Evolutionary conservation across 2,329 filamentous ascomycete species (phyloP).

Genomic region (Exophiala spinifera): DNA sequence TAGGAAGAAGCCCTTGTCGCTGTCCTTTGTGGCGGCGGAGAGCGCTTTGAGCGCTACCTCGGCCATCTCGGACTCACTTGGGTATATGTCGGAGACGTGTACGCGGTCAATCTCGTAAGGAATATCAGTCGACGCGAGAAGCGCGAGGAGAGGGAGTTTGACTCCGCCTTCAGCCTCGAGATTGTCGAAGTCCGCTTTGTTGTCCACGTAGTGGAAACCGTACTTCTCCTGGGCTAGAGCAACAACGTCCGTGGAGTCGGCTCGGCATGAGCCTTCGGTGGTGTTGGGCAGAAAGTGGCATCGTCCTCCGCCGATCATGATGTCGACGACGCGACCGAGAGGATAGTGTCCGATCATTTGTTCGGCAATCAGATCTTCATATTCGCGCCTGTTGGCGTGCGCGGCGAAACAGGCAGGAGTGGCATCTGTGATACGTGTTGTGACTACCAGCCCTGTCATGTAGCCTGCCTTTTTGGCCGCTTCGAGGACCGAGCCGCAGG

Average conservation of each 20-base stretch:
- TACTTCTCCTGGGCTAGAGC: constrained; percentile 66
- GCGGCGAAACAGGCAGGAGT: constrained; percentile 93
- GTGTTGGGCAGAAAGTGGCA: constrained; percentile 90
- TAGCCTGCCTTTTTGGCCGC: constrained; percentile 91
- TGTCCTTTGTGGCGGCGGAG: constrained; percentile 74
- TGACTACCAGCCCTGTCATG: constrained; percentile 89
- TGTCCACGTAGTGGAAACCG: constrained; percentile 75
- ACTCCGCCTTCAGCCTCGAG: constrained; percentile 63
- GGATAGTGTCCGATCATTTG: constrained; percentile 89
- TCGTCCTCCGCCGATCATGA: constrained; percentile 88
- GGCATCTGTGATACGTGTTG: constrained; percentile 90
- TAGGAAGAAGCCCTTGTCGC: constrained; percentile 91
- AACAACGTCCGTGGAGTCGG: constrained; percentile 73
- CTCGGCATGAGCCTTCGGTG: constrained; percentile 75
- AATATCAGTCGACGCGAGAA: constrained; percentile 79
- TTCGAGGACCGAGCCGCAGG: constrained; percentile 90
- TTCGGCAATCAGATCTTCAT: constrained; percentile 87
- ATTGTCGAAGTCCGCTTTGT: constrained; percentile 70
- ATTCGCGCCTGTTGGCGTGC: constrained; percentile 73
- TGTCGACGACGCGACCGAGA: constrained; percentile 80
- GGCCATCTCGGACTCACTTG: constrained; percentile 88
- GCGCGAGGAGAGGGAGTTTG: constrained; percentile 76
- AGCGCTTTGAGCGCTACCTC: constrained; percentile 75
- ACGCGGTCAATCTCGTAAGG: constrained; percentile 91
- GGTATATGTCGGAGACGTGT: constrained; percentile 74